Base-by-base conservation (phyloP, 2,329 filamentous ascomycete genomes). In the Colletotrichum sp. region DNA sequence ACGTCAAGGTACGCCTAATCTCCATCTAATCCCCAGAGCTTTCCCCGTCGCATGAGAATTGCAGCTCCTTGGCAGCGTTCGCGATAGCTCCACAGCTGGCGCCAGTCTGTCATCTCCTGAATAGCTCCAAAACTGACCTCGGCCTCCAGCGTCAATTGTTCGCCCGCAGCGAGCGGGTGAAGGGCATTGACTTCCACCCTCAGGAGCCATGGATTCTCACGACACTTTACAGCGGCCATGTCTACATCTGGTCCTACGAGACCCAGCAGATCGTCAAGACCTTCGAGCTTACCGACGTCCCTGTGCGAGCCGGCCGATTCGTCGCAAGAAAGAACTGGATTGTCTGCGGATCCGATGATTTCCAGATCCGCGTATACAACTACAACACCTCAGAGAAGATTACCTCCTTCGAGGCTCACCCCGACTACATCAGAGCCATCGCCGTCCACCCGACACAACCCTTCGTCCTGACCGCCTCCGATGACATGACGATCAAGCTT, bases 361-460 rank as follows among this genome's bases (percentile, higher is more conserved):
- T 87, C 88, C 89, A 70, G 69, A 69, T 93, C 70, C 94, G 96
- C 80, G 95, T 98, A 78, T 98, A 98, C 91, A 98, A 99, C 89
- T 99, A 98, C 91, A 98, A 99, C 88, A 99, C 97, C 70, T 98
- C 95, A 76, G 97, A 99, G 87, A 98, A 98, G 91, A 97, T 98
- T 82, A 96, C 96, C 70, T 95, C 95, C 18, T 98, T 98, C 86
- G 96, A 98, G 88, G 96, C 96, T 67, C 97, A 99, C 84, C 97
- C 97, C 76, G 97, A 99, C 86, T 99, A 99, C 83, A 98, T 99
- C 84, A 95, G 97, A 81, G 96, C 97, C 66, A 98, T 99, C 80
- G 95, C 94, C 78, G 95, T 99, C 48, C 97, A 99, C 85, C 97
- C 97, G 8, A 96, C 96, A 60, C 96, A 98, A 83, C 96, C 97